Evolutionary conservation across 495 filamentous ascomycete species (phyloP), one percentile per base, ranked within the genome.

Genomic region (Aspergillus baeticus): DNA sequence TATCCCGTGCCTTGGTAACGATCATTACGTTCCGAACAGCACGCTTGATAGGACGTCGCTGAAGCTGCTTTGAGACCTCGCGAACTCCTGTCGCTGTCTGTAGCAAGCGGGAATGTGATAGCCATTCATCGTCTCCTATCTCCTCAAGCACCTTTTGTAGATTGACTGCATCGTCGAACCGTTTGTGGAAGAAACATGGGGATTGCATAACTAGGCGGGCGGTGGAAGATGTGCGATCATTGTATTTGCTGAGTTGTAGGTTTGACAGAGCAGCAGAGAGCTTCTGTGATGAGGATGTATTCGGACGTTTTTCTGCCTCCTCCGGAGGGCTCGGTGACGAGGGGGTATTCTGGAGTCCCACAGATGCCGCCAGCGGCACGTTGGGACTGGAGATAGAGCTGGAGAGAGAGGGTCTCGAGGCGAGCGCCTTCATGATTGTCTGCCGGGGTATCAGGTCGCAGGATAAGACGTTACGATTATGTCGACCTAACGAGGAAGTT

Each of bases 121-220:
- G 84, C 74, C 82, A 91, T 58, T 96, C 91, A 68, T 96, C 91
- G 47, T 88, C 89, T 6, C 78, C 74, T 43, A 98, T 95, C 74
- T 98, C 94, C 69, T 98, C 94, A 1, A 98, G 79, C 2, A 98
- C 92, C 67, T 88, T 95, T 52, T 95, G 89, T 39, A 97, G 87
- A 69, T 98, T 92, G 58, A 98, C 90, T 7, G 92, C 92, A 67
- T 96, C 90, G 55, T 96, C 94, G 66, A 98, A 98, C 37, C 91
- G 83, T 71, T 92, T 87, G 71, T 98, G 94, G 79, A 96, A 98
- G 73, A 93, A 98, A 72, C 95, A 98, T 0, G 94, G 94, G 35
- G 90, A 95, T 65, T 93, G 87, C 21, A 97, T 74, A 18, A 82
- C 66, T 57, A 89, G 82, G 31, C 78, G 77, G 26, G 87, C 81